These are phyloP conservation scores for Posidonia australis DNA, from an alignment of 106 monocot genomes.

Conservation along the genomic window DNA sequence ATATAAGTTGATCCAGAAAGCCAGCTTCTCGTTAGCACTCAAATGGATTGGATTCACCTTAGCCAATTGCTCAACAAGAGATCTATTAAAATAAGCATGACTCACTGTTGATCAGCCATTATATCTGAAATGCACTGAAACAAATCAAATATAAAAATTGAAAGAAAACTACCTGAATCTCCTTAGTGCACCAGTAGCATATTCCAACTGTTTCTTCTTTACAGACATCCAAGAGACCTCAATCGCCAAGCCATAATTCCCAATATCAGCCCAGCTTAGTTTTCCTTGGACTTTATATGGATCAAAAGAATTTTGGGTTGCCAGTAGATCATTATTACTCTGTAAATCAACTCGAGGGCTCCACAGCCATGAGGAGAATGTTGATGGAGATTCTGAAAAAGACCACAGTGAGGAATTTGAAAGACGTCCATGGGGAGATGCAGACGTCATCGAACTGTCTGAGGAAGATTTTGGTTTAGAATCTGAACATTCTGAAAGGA, in stretches of 20 bases:
- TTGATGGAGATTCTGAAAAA: constrained; percentile 37
- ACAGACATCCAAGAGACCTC: constrained; percentile 97
- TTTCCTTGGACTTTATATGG: constrained; percentile 65
- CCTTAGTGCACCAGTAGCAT: constrained; percentile 63
- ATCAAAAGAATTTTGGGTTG: constrained; percentile 45
- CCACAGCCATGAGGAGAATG: constrained; percentile 31
- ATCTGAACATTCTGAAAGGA: constrained; percentile 46
- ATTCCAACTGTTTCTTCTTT: constrained; percentile 75
- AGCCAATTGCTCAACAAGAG: constrained; percentile 61
- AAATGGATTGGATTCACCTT: constrained; percentile 72
- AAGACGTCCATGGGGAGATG: constrained; percentile 39
- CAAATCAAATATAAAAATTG: not conserved
- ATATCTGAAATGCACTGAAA: not conserved
- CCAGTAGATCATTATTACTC: constrained; percentile 30
- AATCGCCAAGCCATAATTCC: constrained; percentile 58
- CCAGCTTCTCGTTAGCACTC: constrained; percentile 48
- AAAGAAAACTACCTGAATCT: constrained; percentile 48
- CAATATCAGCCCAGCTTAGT: constrained; percentile 68
- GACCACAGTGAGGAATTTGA: constrained; percentile 51
- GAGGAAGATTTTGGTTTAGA: constrained; percentile 18
- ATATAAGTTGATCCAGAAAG: constrained; percentile 93
- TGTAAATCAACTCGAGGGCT: constrained; percentile 61
- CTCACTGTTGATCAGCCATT: not conserved
- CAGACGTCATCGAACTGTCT: constrained; percentile 16
- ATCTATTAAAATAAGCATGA: constrained; percentile 25